Evolutionary conservation across 2,329 filamentous ascomycete species (phyloP), one percentile per base, ranked within the genome.

Genomic region (Ploettnerulaceae sp.): DNA sequence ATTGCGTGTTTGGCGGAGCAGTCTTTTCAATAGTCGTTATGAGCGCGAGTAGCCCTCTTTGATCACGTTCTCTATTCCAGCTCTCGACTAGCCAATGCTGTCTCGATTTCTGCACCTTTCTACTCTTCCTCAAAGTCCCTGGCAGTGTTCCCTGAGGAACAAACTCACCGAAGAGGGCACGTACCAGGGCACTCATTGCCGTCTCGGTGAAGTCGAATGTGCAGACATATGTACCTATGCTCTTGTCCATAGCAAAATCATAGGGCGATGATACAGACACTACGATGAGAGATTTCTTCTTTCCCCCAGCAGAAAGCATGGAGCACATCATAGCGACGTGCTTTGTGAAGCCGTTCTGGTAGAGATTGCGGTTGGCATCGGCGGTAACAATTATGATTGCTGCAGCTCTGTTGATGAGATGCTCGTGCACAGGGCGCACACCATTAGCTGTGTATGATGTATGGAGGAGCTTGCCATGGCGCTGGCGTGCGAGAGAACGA

Each of bases 141-240:
- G 80, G 80, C 44, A 84, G 70, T 0, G 76, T 80, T 0, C 79
- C 80, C 22, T 71, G 70, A 0, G 80, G 77, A 7, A 69, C 66
- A 44, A 76, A 74, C 51, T 94, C 87, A 7, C 90, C 90, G 57
- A 91, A 91, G 0, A 96, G 69, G 0, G 88, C 85, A 48, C 88
- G 82, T 14, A 94, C 88, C 4, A 95, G 71, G 1, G 89, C 87
- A 51, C 85, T 82, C 69, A 96, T 79, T 14, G 91, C 89, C 6
- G 86, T 91, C 59, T 96, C 91, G 0, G 91, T 96, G 61, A 95
- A 96, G 68, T 96, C 90, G 65, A 94, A 96, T 0, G 90, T 95
- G 70, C 91, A 96, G 31, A 97, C 77, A 60, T 96, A 96, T 1
- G 90, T 95, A 5, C 87, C 86, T 31, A 97, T 91, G 1, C 82